Base-by-base conservation (phyloP, 176 grass and related monocot genomes). In the Hordeum marinum region DNA sequence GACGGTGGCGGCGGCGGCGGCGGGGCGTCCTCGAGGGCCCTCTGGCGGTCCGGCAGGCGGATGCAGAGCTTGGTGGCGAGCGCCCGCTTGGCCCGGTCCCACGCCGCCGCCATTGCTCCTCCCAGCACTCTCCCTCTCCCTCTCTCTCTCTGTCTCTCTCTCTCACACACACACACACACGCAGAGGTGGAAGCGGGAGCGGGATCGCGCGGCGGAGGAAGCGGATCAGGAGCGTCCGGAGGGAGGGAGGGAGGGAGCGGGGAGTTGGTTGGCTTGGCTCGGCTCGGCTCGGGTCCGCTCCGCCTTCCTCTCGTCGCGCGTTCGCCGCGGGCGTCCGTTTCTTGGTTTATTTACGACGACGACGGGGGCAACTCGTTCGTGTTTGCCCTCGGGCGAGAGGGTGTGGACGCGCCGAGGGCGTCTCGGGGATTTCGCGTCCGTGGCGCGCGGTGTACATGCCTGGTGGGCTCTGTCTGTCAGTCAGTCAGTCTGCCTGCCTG, bases 71-170 rank as follows among this genome's bases (percentile, higher is more conserved):
- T 80, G 45, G 82, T 72, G 39, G 83, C 86, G 11, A 96, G 81
- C 31, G 81, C 84, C 39, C 81, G 82, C 82, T 91, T 96, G 48
- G 86, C 91, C 70, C 94, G 86, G 15, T 40, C 88, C 94, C 94
- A 96, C 20, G 86, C 84, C 72, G 59, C 67, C 81, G 87, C 86
- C 94, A 96, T 96, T 91, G 58, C 17, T 5, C 29, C 48, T 24
- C 20, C 34, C 71, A 25, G 9, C 48, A 0, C 35, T 3, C 35
- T 36, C 35, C 4, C 6, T 34, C 54, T 8, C 7, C 34, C 79
- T 60, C 75, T 90, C 67, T 23, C 32, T 34, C 32, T 34, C 31
- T 32, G 3, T 32, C n/a, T n/a, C n/a, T n/a, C n/a, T n/a, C n/a
- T n/a, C n/a, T n/a, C n/a, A n/a, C 29, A 29, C 29, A 29, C 29